Evolutionary conservation across 108 stramenopile species (phyloP), one percentile per base, ranked within the genome.

Genomic region (Schizochytrium sp.): DNA sequence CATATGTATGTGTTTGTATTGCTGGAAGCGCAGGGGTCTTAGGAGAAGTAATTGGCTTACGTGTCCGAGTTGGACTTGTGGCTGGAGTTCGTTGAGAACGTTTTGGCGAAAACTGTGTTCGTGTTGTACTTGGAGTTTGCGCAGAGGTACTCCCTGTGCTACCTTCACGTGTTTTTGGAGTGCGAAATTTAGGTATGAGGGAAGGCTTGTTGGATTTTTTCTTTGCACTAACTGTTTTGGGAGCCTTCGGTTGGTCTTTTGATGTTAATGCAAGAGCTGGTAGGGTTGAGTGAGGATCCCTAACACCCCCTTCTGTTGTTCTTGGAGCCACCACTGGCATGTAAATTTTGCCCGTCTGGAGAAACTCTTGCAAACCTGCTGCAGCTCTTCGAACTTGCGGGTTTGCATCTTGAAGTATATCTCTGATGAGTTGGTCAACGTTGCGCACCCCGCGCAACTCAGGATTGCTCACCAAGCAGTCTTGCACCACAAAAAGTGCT

Each of bases 321-420:
- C 59, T 60, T 60, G 59, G 17, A 60, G 19, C 59, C 59, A 17
- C 15, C 64, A 3, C 44, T 7, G 15, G 64, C 64, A 2, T 44
- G 64, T 5, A 69, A 7, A 44, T 69, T 7, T 7, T 69, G 64
- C 64, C 40, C 12, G 19, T 15, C 42, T 5, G 7, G 28, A 69
- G 64, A 12, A 69, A 7, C 42, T 69, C 5, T 7, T 69, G 64
- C 64, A 69, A 8, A 8, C 28, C 42, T 5, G 7, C 64, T 0
- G 64, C 64, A 44, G 64, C 64, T 44, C 44, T 69, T 38, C 64
- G 64, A 7, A 69, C 64, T 8, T 5, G 64, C 64, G 64, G 64
- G 28, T 69, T 69, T 8, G 64, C 2, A 3, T 69, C 64, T 38
- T 69, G 64, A 44, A 69, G 64, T 0, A 15, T 44, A 8, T 38